These are phyloP conservation scores for Leptomonas seymouri DNA, from an alignment of 208 protist genomes.

Conservation along the genomic window DNA sequence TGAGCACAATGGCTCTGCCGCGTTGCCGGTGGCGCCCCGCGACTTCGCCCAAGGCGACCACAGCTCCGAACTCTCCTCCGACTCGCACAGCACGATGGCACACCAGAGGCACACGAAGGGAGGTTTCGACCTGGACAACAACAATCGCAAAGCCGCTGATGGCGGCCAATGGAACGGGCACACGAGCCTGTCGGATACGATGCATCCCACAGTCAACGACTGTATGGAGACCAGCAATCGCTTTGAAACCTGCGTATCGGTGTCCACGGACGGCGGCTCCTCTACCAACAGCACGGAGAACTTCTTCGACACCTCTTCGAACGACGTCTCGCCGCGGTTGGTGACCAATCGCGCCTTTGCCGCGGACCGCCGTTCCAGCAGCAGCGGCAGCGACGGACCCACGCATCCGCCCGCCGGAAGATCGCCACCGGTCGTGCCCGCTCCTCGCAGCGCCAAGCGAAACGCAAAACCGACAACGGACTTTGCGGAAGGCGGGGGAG, in stretches of 20 bases:
- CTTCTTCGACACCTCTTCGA: slow-evolving; percentile 10
- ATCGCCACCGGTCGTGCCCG: neutral
- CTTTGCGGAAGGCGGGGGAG: no score
- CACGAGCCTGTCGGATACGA: slow-evolving; percentile 16
- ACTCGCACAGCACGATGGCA: slow-evolving; percentile 16
- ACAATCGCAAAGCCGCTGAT: neutral
- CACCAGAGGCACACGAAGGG: slow-evolving; percentile 12
- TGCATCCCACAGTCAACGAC: slow-evolving; percentile 1
- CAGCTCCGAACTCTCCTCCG: slow-evolving; percentile 5
- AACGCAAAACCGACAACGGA: neutral
- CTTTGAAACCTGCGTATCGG: slow-evolving; percentile 48
- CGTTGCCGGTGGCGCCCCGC: neutral
- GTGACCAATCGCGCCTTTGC: slow-evolving; percentile 20
- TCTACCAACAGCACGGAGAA: slow-evolving; percentile 15
- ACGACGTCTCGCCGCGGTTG: neutral
- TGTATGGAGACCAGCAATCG: slow-evolving; percentile 20
- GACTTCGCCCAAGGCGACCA: neutral
- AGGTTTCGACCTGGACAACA: neutral
- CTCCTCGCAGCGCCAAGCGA: neutral
- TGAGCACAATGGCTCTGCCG: neutral
- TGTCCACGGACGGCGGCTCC: slow-evolving; percentile 8
- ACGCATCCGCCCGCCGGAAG: neutral
- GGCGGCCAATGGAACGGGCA: neutral
- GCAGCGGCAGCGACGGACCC: neutral
- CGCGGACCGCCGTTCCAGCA: slow-evolving; percentile 1